Evolutionary conservation across 1,284 basidiomycete genomes (phyloP).

Genomic region (Microbotryum violaceum): DNA sequence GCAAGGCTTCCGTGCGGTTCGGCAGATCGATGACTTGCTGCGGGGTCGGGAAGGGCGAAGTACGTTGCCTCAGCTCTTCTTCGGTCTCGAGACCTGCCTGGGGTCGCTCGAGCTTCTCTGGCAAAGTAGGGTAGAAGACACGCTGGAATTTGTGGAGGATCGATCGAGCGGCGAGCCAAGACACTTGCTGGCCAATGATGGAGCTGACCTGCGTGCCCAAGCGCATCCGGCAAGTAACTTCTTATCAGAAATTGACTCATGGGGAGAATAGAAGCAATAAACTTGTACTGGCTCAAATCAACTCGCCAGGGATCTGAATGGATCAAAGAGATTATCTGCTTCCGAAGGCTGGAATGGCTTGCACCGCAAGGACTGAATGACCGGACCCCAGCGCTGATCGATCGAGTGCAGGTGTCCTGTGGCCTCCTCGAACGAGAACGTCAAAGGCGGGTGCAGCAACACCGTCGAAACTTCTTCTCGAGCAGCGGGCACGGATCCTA

Average conservation of each 20-base stretch:
- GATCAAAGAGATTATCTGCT: constrained; percentile 55
- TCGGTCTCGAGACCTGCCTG: constrained; percentile 8
- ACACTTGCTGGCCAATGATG: constrained; percentile 63
- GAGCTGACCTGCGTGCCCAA: constrained; percentile 55
- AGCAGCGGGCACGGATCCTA: too few relatives aligned
- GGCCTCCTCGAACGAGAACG: constrained; percentile 66
- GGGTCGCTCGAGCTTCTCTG: constrained; percentile 50
- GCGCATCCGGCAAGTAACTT: constrained; percentile 27
- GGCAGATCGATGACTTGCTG: constrained; percentile 57
- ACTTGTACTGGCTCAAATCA: too few relatives aligned
- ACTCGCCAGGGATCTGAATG: constrained; percentile 52
- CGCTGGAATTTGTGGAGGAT: constrained; percentile 76
- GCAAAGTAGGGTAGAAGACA: constrained; percentile 61
- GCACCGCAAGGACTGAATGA: constrained; percentile 60
- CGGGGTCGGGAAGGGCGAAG: constrained; percentile 59
- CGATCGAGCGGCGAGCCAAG: constrained; percentile 77
- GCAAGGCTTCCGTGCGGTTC: constrained; percentile 45
- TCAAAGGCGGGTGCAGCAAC: constrained; percentile 56
- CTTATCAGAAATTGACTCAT: neutral
- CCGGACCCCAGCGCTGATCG: constrained; percentile 61
- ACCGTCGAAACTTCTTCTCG: constrained; percentile 16
- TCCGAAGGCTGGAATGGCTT: constrained; percentile 57
- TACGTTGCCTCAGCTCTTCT: neutral
- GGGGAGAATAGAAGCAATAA: neutral
- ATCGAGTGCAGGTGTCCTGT: constrained; percentile 59